Base-by-base conservation (phyloP, 805 yeast species). In the Candida tammaniensis region DNA sequence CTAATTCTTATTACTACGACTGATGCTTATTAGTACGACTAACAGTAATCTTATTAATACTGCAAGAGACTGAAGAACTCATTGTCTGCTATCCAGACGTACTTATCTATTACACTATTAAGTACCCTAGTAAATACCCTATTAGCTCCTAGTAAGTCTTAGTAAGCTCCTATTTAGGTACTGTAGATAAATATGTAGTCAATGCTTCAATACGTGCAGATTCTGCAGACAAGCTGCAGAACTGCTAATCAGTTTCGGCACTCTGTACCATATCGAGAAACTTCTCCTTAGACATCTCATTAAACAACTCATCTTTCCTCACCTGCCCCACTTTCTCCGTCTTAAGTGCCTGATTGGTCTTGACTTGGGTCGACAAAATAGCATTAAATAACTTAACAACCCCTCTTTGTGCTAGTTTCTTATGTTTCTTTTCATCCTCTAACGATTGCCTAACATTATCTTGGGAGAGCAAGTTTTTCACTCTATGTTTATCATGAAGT, bases 391-490 rank as follows among this genome's bases (percentile, higher is more conserved):
- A 72, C 54, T 80, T 76, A 7, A 87, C 86, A 10, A 86, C 95
- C 63, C 96, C 96, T 45, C 81, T 70, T 61, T 86, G 95, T 0
- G 95, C 98, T 16, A 79, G 72, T 53, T 87, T 87, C 54, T 83
- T 81, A 49, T 86, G 64, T 41, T 64, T 69, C 44, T 76, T 74
- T 54, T 87, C 96, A 33, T 69, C 70, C 39, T 83, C 94, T 12
- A 86, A 55, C 3, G 72, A 59, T 25, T 68, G 68, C 54, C 86
- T 70, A 6, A 71, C 71, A 26, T 78, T 78, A 11, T 64, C 72
- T 21, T 78, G 80, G 21, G 71, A 79, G 14, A 88, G 61, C 7
- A 89, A 65, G 40, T 85, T 75, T 40, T 66, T 76, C 26, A 80
- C 70, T 48, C 96, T 74, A 39, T 79, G 78, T 38, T 78, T 74